A percentile compares a stretch with the other conserved stretches of the same genome.
Evolutionary conservation across 768 basidiomycete genomes (phyloP).

Genomic region (Exsudoporus frostii): DNA sequence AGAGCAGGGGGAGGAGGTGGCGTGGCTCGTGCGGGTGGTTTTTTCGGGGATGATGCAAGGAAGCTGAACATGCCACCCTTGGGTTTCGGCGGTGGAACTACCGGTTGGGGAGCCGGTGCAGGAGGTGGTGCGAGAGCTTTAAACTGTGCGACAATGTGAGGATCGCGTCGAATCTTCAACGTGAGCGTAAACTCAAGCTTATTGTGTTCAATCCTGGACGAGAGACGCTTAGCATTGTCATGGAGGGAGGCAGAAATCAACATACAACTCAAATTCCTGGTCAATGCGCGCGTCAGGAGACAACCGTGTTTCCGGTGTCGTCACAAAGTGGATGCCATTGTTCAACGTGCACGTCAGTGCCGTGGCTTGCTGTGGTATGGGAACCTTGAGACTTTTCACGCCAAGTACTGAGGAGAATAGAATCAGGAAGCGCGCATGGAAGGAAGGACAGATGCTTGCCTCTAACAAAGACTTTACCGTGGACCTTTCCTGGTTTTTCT

Average conservation of each 20-base stretch:
- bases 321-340: conserved; percentile 95
- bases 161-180: conserved; percentile 81
- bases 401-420: conserved; percentile 56
- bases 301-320: conserved; percentile 75
- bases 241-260: conserved; percentile 5
- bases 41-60: conserved; percentile 70
- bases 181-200: conserved; percentile 94
- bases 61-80: conserved; percentile 70
- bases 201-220: conserved; percentile 77
- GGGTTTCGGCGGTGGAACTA: conserved; percentile 50
- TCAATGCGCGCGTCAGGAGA: conserved; percentile 61
- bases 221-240: not conserved
- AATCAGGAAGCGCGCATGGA: not conserved
- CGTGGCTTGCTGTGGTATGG: conserved; percentile 74
- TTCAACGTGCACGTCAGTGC: conserved; percentile 84
- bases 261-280: conserved; percentile 90
- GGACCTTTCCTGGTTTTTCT: conserved; percentile 74
- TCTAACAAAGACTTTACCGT: conserved; percentile 94
- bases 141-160: conserved; percentile 78
- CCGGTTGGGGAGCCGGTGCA: conserved; percentile 39
- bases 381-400: conserved; percentile 69
- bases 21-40: conserved; percentile 49
- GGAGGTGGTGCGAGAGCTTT: conserved; percentile 57
- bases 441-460: conserved; percentile 42
- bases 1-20: conserved; percentile 35